Base-by-base conservation (phyloP, 192 early-diverging fungal species). In the Kickxella alabastrina region DNA sequence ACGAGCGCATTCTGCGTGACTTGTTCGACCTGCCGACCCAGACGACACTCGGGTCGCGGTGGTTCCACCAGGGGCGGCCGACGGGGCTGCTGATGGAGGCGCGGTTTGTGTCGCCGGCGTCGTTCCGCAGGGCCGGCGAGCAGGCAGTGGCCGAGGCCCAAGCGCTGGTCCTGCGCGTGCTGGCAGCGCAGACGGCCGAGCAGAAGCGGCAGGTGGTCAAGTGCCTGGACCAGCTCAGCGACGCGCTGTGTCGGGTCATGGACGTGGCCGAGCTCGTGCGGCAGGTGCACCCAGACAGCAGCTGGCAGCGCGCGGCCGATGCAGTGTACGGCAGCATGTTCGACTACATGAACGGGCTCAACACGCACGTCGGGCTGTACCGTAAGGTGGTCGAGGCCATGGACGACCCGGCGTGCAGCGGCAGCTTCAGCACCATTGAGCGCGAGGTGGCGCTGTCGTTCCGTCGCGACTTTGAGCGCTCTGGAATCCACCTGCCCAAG, bases 191-290 rank as follows among this genome's bases (percentile, higher is more conserved):
- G 27, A 52, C 65, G 0, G 29, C 26, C 1, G 49, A 36, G 7
- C 90, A 90, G 61, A 79, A 85, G 74, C 63, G 69, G n/a, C 79
- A 65, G 28, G 84, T 93, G 1, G 83, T 98, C 52, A 91, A 93
- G 63, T 79, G 87, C 35, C 80, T 97, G 40, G 96, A 98, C 61
- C 77, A 87, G 39, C 77, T 97, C 15, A 89, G 86, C 17, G 92
- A 98, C 65, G 78, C 82, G 2, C 76, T 98, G 13, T 98, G 95
- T 36, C 82, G 85, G 28, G 89, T 97, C 1, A 87, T 97, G 66
- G 96, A 99, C 52, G 82, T 85, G 34, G 85, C 89, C 0, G 96
- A 99, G 64, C 83, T 99, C n/a, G 77, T 96, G 4, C 82, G 92
- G 26, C 90, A 90, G 55, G 85, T 91, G 26, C 94, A 97, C 51